Evolutionary conservation across 2,329 filamentous ascomycete species (phyloP).

Genomic region (Lachnellula hyalina): DNA sequence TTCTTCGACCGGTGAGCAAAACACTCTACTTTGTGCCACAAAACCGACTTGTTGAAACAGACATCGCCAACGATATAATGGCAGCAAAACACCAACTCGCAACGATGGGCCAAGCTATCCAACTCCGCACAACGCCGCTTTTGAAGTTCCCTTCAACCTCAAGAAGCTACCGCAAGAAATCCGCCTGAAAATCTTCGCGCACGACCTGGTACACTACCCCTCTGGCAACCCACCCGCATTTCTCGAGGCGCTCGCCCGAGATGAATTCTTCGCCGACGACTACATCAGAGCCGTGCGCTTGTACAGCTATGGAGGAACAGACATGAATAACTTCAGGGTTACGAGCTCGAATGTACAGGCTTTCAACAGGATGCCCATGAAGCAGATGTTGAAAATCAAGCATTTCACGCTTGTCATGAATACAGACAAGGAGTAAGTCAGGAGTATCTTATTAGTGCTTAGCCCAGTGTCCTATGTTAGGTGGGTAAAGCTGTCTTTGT

Average conservation of each 20-base stretch:
- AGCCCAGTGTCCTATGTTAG: too few relatives aligned
- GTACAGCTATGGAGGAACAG: neutral
- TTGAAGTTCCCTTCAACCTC: neutral
- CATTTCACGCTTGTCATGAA: neutral
- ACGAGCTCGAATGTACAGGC: neutral
- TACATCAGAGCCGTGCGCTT: neutral
- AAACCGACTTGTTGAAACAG: too few relatives aligned
- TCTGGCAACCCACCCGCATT: neutral
- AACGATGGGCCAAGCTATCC: too few relatives aligned
- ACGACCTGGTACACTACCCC: neutral
- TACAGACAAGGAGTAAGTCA: neutral
- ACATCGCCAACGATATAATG: too few relatives aligned
- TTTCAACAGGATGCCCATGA: neutral
- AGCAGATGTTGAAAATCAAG: neutral
- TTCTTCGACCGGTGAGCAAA: too few relatives aligned
- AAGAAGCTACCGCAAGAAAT: neutral
- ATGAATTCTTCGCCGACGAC: neutral
- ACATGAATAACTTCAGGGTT: neutral
- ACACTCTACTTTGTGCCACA: too few relatives aligned
- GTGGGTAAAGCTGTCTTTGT: too few relatives aligned
- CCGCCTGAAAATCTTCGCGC: neutral
- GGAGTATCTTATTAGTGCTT: too few relatives aligned
- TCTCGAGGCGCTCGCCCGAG: neutral
- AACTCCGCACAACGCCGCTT: too few relatives aligned
- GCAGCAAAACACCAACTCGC: too few relatives aligned